These are phyloP conservation scores for Mortierella sp. DNA, from an alignment of 371 early-diverging fungal species.

Conservation along the genomic window DNA sequence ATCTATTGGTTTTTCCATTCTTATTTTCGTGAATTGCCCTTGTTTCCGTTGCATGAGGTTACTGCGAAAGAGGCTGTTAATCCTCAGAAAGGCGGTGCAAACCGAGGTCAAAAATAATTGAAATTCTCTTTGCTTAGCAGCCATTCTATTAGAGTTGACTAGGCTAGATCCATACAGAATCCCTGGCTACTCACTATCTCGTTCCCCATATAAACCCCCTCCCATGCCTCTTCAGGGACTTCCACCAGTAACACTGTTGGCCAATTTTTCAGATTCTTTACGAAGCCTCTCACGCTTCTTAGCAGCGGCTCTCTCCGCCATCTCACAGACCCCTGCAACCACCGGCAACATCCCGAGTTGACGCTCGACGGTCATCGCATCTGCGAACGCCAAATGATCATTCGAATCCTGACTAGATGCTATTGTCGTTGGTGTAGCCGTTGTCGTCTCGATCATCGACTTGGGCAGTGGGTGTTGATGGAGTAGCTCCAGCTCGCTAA, in stretches of 20 bases:
- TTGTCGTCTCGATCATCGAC: not conserved
- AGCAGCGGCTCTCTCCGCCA: constrained; percentile 19
- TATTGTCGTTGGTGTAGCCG: not conserved
- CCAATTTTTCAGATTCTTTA: not conserved
- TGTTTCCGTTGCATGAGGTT: too few species aligned
- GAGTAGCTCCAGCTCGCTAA: constrained; percentile 13
- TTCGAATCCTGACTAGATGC: too few species aligned
- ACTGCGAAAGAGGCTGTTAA: too few species aligned
- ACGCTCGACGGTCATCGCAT: constrained; percentile 1
- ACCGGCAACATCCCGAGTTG: constrained; percentile 18
- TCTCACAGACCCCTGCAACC: constrained; percentile 15
- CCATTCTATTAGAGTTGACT: not conserved
- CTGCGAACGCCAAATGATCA: not conserved
- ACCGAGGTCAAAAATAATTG: too few species aligned
- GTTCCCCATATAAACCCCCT: too few species aligned
- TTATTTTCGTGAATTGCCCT: too few species aligned
- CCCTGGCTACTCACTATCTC: too few species aligned
- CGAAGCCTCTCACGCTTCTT: constrained; percentile 15
- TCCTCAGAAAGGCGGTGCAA: not conserved
- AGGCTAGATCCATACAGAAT: too few species aligned
- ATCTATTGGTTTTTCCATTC: not conserved
- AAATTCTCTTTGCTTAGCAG: not conserved
- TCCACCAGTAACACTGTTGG: not conserved
- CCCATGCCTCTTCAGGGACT: not conserved
- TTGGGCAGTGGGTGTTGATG: constrained; percentile 9